These are phyloP conservation scores for Calonectria multiphialidica DNA, from an alignment of 2,329 filamentous ascomycete genomes.

Conservation along the genomic window DNA sequence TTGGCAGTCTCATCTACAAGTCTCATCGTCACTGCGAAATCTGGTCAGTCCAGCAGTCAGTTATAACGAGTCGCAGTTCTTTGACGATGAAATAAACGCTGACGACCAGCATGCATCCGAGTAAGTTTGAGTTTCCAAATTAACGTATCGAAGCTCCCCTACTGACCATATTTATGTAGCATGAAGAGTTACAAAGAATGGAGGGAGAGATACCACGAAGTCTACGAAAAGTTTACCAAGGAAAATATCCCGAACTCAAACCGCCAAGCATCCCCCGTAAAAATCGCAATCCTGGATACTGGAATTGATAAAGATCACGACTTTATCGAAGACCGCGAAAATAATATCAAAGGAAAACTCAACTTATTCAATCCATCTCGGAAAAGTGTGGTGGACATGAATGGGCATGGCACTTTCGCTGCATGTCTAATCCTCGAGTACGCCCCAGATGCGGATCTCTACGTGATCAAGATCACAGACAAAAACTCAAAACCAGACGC, in stretches of 20 bases:
- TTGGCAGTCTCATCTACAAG: no score
- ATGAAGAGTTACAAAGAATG: not conserved
- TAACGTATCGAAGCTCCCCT: no score
- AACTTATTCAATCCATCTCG: not conserved
- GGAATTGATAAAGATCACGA: not conserved
- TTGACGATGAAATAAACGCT: conserved; percentile 1
- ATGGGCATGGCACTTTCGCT: conserved; percentile 14
- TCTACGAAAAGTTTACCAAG: not conserved
- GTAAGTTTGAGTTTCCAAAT: no score
- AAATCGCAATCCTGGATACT: conserved; percentile 4
- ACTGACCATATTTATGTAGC: not conserved
- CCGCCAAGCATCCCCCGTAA: not conserved
- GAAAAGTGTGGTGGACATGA: not conserved
- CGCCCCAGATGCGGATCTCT: not conserved
- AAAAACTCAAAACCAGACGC: not conserved
- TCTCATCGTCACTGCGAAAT: no score
- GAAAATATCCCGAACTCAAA: not conserved
- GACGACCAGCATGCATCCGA: not conserved
- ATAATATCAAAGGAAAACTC: not conserved
- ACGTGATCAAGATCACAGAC: not conserved
- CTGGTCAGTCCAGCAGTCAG: no score
- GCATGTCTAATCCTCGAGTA: conserved; percentile 6
- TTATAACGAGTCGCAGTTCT: not conserved
- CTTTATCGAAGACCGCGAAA: not conserved
- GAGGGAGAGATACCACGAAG: not conserved